Percentiles rank a stretch among this genome's conserved stretches.
Evolutionary conservation across 2,329 filamentous ascomycete genomes (phyloP).

Genomic region (Alternaria viburni): DNA sequence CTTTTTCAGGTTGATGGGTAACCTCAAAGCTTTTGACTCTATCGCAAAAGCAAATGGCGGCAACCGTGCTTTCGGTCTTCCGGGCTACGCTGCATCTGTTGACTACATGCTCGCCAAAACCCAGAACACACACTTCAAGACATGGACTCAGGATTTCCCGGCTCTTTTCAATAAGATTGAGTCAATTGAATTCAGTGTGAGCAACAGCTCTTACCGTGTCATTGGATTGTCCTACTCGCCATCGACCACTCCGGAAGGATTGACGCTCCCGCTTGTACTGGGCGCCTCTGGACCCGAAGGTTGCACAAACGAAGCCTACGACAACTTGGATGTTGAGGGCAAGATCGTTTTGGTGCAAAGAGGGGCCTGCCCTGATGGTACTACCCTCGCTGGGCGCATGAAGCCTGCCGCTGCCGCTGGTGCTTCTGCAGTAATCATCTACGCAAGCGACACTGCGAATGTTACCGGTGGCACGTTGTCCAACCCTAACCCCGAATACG

Average conservation of each 20-base stretch:
- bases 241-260: constrained; percentile 54
- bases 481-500: constrained; percentile 45
- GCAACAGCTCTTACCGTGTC: constrained; percentile 47
- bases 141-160: constrained; percentile 59
- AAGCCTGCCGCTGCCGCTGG: constrained; percentile 51
- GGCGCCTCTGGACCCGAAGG: constrained; percentile 50
- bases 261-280: constrained; percentile 51
- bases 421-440: constrained; percentile 52
- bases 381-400: constrained; percentile 50
- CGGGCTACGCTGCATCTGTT: constrained; percentile 64
- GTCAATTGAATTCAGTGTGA: constrained; percentile 50
- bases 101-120: constrained; percentile 63
- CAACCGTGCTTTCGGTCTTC: constrained; percentile 65
- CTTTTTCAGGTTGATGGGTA: constrained; percentile 56
- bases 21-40: constrained; percentile 61
- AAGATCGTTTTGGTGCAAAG: constrained; percentile 54
- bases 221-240: constrained; percentile 56
- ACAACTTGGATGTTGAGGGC: constrained; percentile 46
- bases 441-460: constrained; percentile 47
- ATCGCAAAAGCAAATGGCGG: constrained; percentile 64
- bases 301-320: constrained; percentile 50
- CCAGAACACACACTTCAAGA: constrained; percentile 46
- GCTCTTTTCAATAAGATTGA: constrained; percentile 53
- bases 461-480: constrained; percentile 52
- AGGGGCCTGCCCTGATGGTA: constrained; percentile 51